A percentile compares a stretch with the other conserved stretches of the same genome.
Conservation (phyloP, 257 asterid species). For the Penstemon barbatus region DNA sequence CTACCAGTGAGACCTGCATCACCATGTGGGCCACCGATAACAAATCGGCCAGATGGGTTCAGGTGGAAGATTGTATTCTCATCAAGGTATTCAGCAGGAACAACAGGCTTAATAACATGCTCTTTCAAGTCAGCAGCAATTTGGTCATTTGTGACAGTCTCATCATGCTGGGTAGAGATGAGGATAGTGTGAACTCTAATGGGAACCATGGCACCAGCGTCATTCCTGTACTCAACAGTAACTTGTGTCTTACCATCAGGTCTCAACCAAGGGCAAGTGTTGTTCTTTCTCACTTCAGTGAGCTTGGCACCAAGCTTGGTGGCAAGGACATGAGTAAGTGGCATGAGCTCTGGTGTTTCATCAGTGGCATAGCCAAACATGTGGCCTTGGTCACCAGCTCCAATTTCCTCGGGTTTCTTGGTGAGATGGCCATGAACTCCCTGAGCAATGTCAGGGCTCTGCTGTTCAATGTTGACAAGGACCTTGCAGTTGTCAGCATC, state of each 20-base stretch:
- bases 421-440: slow-evolving; percentile 92
- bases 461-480: slow-evolving; percentile 87
- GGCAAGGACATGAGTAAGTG: slow-evolving; percentile 88
- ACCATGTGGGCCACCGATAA: slow-evolving; percentile 92
- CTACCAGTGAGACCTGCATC: slow-evolving; percentile 92
- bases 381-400: slow-evolving; percentile 97
- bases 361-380: slow-evolving; percentile 95
- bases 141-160: slow-evolving; percentile 76
- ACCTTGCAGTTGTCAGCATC: slow-evolving; percentile 96
- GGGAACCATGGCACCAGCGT: slow-evolving; percentile 84
- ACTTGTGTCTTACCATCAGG: slow-evolving; percentile 95
- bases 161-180: slow-evolving; percentile 90
- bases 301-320: slow-evolving; percentile 92
- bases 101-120: slow-evolving; percentile 81
- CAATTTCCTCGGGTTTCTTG: slow-evolving; percentile 90
- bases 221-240: slow-evolving; percentile 81
- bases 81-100: slow-evolving; percentile 78
- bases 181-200: slow-evolving; percentile 83
- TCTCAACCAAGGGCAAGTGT: slow-evolving; percentile 82
- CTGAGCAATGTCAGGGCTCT: slow-evolving; percentile 95
- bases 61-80: slow-evolving; percentile 86
- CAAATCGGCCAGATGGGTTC: slow-evolving; percentile 87
- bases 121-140: slow-evolving; percentile 74
- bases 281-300: slow-evolving; percentile 89
- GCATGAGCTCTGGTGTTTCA: slow-evolving; percentile 92